Evolutionary conservation across 1,139 yeast species (phyloP).

Genomic region (Pichia sp.): DNA sequence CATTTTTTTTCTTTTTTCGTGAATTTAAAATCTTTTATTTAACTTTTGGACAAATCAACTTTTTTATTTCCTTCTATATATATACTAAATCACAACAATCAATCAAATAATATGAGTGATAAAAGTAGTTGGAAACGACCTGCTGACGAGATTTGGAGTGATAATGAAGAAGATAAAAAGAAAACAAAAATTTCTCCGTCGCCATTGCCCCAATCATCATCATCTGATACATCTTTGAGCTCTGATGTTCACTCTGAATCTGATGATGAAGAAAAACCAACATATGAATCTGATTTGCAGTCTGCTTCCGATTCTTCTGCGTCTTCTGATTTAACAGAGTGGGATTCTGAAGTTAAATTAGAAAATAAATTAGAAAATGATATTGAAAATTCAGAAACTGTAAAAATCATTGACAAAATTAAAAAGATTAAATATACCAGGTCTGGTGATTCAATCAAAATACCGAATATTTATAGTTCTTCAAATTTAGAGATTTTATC

Average conservation of each 20-base stretch:
- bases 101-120: too few relatives aligned
- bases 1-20: too few relatives aligned
- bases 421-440: neutral
- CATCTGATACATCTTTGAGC: neutral
- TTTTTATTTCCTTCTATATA: too few relatives aligned
- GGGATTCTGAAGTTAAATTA: too few relatives aligned
- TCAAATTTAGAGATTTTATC: constrained; percentile 12
- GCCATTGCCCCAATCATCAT: neutral
- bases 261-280: neutral
- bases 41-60: too few relatives aligned
- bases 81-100: too few relatives aligned
- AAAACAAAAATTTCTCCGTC: neutral
- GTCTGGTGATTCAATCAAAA: neutral
- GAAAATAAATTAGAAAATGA: neutral
- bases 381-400: neutral
- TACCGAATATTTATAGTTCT: constrained; percentile 10
- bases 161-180: neutral
- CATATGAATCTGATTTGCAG: too few relatives aligned
- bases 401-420: neutral
- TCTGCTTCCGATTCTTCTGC: neutral
- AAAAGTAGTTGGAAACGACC: too few relatives aligned
- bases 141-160: neutral
- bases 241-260: neutral
- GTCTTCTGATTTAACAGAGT: too few relatives aligned
- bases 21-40: too few relatives aligned